Evolutionary conservation across 2,329 filamentous ascomycete genomes (phyloP), one percentile per base, ranked within the genome.

Genomic region (Nakataea oryzae): DNA sequence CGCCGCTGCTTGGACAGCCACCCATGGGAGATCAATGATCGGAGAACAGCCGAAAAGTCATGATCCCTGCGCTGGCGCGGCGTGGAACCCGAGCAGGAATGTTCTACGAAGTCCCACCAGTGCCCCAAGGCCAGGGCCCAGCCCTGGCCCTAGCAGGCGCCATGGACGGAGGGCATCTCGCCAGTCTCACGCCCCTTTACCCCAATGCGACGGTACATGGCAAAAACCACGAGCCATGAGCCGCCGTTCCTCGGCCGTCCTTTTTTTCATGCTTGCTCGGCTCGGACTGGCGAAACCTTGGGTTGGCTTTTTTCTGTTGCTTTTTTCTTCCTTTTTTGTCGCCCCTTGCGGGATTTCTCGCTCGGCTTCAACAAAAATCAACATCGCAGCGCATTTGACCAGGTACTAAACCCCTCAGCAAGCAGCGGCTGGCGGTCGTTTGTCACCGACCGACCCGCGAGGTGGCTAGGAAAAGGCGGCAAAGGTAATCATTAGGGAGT

Each of bases 31-130:
- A 28, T 24, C 24, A 13, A n/a, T 24, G 24, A 13, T 24, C 24
- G 27, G 27, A 55, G 27, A 55, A 27, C n/a, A 24, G 54, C 26
- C 17, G 28, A 30, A 57, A 57, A 28, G 26, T 21, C 28, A 30
- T 57, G 56, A 57, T 57, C 56, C 56, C 56, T 57, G 56, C 56
- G 56, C 24, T 57, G 28, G 28, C 30, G 56, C 56, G 56, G 56
- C 56, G 28, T 57, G 56, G 56, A 57, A 55, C 21, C 14, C 14
- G 34, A 17, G 14, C 34, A 47, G 34, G 34, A 47, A 47, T 55
- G 54, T 55, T 55, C 54, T 55, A 55, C 34, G 14, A 17, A 47
- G 34, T 47, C 34, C 34, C 1, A 47, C 34, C 34, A 47, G 17
- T 21, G 14, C 34, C 34, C 34, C 17, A 17, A 47, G 14, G 14